Evolutionary conservation across 2,329 filamentous ascomycete species (phyloP).

Genomic region (Penicillium sp.): DNA sequence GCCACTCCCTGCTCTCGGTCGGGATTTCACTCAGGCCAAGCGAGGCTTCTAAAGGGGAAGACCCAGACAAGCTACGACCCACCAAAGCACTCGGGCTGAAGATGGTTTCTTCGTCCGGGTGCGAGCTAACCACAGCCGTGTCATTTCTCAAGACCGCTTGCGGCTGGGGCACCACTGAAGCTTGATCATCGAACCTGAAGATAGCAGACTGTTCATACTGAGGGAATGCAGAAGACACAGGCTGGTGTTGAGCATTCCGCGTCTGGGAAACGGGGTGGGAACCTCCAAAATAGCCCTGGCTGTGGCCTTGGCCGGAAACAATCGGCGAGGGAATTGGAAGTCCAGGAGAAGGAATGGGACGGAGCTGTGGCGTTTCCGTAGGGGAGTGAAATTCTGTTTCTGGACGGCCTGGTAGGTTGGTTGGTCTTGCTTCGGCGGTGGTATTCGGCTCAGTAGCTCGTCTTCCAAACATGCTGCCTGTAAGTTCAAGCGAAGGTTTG

Average conservation of each 20-base stretch:
- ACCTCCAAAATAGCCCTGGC: constrained; percentile 31
- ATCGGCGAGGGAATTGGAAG: constrained; percentile 40
- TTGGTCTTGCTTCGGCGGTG: not conserved
- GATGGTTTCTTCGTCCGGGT: too few relatives aligned
- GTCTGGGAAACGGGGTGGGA: constrained; percentile 9
- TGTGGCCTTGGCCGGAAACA: constrained; percentile 22
- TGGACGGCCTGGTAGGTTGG: constrained; percentile 1
- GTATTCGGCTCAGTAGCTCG: constrained; percentile 6
- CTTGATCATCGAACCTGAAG: too few relatives aligned
- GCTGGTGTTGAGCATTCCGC: constrained; percentile 2
- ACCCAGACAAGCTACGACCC: too few relatives aligned
- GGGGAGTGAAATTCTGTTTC: constrained; percentile 16
- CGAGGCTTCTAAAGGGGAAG: too few relatives aligned
- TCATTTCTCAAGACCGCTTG: too few relatives aligned
- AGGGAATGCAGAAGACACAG: not conserved
- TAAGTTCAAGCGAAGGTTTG: constrained; percentile 16
- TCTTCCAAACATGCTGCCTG: constrained; percentile 10
- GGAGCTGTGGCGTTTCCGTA: constrained; percentile 35
- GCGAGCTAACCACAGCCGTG: too few relatives aligned
- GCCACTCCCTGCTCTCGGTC: too few relatives aligned
- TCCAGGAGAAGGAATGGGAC: constrained; percentile 37
- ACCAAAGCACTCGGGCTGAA: too few relatives aligned
- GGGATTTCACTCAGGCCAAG: too few relatives aligned
- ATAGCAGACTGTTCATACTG: too few relatives aligned
- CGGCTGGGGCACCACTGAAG: too few relatives aligned